phyloP scores from a whole-genome alignment of 139 green algal species.

The Penium margaritaceum region DNA sequence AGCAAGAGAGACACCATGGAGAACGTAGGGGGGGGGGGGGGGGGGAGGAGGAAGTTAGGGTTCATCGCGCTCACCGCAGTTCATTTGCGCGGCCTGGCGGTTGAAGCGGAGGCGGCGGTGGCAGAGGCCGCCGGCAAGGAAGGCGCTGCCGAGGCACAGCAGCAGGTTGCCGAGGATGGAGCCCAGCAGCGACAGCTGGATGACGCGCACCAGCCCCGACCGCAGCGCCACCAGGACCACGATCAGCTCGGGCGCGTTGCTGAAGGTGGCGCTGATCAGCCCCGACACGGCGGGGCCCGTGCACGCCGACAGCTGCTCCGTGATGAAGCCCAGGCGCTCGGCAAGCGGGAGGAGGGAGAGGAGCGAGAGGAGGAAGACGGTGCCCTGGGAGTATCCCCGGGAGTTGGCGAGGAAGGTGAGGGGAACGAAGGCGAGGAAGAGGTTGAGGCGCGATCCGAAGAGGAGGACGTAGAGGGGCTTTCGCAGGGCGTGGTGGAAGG shows the following conservation, averaged over 20 bases:
- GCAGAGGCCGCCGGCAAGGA: constrained; percentile 60
- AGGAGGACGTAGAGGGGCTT: constrained; percentile 7
- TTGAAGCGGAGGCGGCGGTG: constrained; percentile 58
- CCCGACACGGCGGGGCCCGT: constrained; percentile 41
- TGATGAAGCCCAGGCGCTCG: constrained; percentile 47
- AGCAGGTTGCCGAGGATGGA: constrained; percentile 69
- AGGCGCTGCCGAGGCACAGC: constrained; percentile 69
- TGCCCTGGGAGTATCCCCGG: neutral
- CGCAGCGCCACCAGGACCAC: constrained; percentile 59
- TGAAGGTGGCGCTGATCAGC: constrained; percentile 78
- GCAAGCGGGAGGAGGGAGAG: constrained; percentile 41
- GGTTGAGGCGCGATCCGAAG: constrained; percentile 9
- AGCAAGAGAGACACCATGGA: no score
- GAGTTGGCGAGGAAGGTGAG: neutral
- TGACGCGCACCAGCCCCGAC: constrained; percentile 53
- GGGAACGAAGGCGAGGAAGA: constrained; percentile 10
- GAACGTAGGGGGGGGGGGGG: neutral
- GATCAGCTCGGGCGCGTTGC: constrained; percentile 89
- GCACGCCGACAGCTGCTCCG: constrained; percentile 37
- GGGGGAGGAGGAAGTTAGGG: neutral
- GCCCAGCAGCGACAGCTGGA: constrained; percentile 71
- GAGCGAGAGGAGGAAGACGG: constrained; percentile 12
- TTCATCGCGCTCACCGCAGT: constrained; percentile 32
- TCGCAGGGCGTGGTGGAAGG: no score
- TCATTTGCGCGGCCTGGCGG: constrained; percentile 21